Base-by-base conservation (phyloP, 2,329 filamentous ascomycete species). In the Mariannaea sp. region DNA sequence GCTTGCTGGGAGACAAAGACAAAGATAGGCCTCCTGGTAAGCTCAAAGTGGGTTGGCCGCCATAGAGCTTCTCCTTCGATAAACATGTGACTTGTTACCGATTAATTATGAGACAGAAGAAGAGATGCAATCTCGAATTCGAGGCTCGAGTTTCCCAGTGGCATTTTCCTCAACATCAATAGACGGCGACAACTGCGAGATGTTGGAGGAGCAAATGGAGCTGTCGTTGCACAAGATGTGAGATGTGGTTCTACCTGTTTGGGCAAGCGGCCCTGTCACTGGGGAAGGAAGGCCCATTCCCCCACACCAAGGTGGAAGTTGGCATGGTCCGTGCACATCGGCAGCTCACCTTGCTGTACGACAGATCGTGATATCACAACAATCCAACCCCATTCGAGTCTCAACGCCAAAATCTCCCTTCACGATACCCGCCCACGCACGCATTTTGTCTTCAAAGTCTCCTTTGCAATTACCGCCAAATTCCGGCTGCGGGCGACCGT, bases 301-400 rank as follows among this genome's bases (percentile, higher is more conserved):
- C 30, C 30, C 30, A 32, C 30, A 32, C 10, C 30, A 24, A 24
- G 8, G 22, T 24, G 8, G 22, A 8, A 24, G 22, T 8, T 32
- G 29, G 29, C 9, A 32, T 49, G 45, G 51, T 14, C 51, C 51
- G 51, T 53, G 51, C 49, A n/a, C 29, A 10, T 12, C 29, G 36
- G 13, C 16, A n/a, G 43, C 32, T 8, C 38, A 12, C 8, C 27
- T 26, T 27, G 35, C 46, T 4, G 35, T 19, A n/a, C 29, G 26
- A 30, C 24, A 35, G 36, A 30, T 36, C 36, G 46, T 33, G 47
- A 46, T 12, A 38, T 36, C 36, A 41, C 30, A 55, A 55, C 46
- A 55, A 55, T 44, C 41, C 40, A 27, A 44, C 42, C 5, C 5
- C 46, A 27, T 22, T 29, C 39, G 20, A 5, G 36, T 29, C 45